These are phyloP conservation scores for Blepharisma stoltei DNA, from an alignment of 73 alveolate species.

Conservation along the genomic window DNA sequence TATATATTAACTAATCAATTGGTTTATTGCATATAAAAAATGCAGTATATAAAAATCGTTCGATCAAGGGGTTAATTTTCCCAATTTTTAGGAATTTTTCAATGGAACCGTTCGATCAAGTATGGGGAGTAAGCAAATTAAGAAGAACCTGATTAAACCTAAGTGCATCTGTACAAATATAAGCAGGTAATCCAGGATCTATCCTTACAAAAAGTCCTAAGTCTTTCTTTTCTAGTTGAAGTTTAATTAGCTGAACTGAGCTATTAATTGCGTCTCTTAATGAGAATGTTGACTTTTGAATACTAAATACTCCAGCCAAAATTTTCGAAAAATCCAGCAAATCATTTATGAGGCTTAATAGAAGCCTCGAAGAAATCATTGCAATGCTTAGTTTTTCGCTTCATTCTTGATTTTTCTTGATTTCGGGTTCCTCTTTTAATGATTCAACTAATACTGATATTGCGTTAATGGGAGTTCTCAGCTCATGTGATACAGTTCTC, in stretches of 20 bases:
- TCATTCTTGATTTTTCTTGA: not conserved
- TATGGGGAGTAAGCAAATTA: too few relatives aligned
- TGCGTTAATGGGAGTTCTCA: not conserved
- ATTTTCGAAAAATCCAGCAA: conserved; percentile 41
- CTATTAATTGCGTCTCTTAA: conserved; percentile 22
- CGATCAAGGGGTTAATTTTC: too few relatives aligned
- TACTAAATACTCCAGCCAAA: conserved; percentile 30
- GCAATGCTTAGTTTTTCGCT: conserved; percentile 25
- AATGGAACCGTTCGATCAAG: too few relatives aligned
- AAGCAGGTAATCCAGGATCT: conserved; percentile 1
- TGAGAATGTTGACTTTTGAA: not conserved
- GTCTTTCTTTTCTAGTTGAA: conserved; percentile 35
- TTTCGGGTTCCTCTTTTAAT: not conserved
- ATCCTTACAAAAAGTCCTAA: not conserved
- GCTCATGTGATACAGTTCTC: conserved; percentile 3
- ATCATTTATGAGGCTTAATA: conserved; percentile 37
- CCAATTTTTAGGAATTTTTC: too few relatives aligned
- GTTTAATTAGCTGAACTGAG: conserved; percentile 11
- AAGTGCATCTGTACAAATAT: conserved; percentile 30
- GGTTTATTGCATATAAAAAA: too few relatives aligned
- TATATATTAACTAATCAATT: too few relatives aligned
- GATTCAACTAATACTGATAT: conserved; percentile 1
- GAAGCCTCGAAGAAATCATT: conserved; percentile 27
- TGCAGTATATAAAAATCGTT: too few relatives aligned
- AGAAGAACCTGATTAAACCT: conserved; percentile 42